Evolutionary conservation across 495 filamentous ascomycete species (phyloP).

Genomic region (Corynascus novoguineensis): DNA sequence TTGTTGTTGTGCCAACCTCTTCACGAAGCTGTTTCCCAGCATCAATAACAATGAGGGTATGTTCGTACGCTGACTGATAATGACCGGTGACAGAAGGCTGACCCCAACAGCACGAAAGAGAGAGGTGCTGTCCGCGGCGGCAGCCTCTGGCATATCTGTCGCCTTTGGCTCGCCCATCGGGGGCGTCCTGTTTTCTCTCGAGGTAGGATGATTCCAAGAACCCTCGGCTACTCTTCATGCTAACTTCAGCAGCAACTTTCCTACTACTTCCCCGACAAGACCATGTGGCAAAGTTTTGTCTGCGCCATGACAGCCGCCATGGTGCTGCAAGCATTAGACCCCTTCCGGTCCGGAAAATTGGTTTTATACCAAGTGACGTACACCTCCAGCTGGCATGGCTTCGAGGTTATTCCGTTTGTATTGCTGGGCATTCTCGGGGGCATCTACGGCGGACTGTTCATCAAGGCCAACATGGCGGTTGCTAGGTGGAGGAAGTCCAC

Average conservation of each 20-base stretch:
- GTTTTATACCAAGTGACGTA: constrained; percentile 97
- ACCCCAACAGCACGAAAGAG: constrained; percentile 71
- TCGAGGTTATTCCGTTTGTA: constrained; percentile 85
- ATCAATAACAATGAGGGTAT: constrained; percentile 85
- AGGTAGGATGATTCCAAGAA: constrained; percentile 47
- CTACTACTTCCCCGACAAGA: constrained; percentile 98
- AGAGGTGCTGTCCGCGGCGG: constrained; percentile 90
- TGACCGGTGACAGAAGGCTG: constrained; percentile 9
- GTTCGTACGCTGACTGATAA: constrained; percentile 1
- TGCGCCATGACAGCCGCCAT: constrained; percentile 97
- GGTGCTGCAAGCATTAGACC: constrained; percentile 85
- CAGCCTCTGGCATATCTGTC: constrained; percentile 91
- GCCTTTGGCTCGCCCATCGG: constrained; percentile 97
- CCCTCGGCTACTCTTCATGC: not conserved
- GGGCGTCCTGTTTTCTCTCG: constrained; percentile 85
- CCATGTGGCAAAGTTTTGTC: constrained; percentile 99
- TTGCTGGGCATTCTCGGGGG: constrained; percentile 86
- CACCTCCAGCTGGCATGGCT: constrained; percentile 85
- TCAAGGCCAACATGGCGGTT: constrained; percentile 86
- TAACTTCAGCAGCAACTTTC: constrained; percentile 60
- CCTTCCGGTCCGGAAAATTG: constrained; percentile 92
- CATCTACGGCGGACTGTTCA: constrained; percentile 89
- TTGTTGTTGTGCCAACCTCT: constrained; percentile 92
- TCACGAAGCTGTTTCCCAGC: constrained; percentile 82
- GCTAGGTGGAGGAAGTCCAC: constrained; percentile 71